Percentiles rank a stretch among this genome's conserved stretches.
Evolutionary conservation across 352 stramenopile genomes (phyloP).

Genomic region (Phytophthora sansomeana): DNA sequence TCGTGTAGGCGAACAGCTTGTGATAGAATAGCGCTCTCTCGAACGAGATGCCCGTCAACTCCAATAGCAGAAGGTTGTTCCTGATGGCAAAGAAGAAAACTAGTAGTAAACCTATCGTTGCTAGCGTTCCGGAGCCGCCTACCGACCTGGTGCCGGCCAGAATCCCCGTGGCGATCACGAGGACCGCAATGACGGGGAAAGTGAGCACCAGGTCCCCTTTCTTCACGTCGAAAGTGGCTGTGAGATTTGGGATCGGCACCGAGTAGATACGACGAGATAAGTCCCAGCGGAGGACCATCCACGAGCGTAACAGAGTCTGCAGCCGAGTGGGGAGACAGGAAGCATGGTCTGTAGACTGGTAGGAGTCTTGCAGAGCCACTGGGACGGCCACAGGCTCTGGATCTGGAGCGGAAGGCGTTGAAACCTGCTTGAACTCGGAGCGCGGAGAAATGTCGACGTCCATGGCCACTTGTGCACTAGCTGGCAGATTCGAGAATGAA

Average conservation of each 20-base stretch:
- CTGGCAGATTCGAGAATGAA: constrained; percentile 1
- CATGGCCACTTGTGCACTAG: not conserved
- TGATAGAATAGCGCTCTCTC: constrained; percentile 58
- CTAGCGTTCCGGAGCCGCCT: constrained; percentile 16
- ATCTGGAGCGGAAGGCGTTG: constrained; percentile 12
- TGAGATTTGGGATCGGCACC: constrained; percentile 31
- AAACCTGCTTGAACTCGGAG: constrained; percentile 7
- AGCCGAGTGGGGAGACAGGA: constrained; percentile 6
- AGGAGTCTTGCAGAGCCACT: constrained; percentile 3
- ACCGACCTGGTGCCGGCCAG: constrained; percentile 12
- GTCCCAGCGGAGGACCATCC: constrained; percentile 30
- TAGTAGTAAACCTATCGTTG: constrained; percentile 37
- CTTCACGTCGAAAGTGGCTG: constrained; percentile 42
- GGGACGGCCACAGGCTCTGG: constrained; percentile 3
- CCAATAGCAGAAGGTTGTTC: constrained; percentile 55
- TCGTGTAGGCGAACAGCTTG: constrained; percentile 49
- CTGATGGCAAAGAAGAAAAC: constrained; percentile 53
- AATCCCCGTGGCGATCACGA: constrained; percentile 25
- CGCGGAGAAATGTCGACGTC: not conserved
- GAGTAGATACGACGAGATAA: constrained; percentile 33
- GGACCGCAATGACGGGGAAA: constrained; percentile 19
- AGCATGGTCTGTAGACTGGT: constrained; percentile 3
- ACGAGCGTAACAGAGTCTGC: constrained; percentile 25
- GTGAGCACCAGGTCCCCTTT: constrained; percentile 43
- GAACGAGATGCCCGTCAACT: constrained; percentile 47